Percentiles rank a stretch among this genome's conserved stretches.
Conservation (phyloP, 139 green algal species). For the Protoeuglena noctilucae region DNA sequence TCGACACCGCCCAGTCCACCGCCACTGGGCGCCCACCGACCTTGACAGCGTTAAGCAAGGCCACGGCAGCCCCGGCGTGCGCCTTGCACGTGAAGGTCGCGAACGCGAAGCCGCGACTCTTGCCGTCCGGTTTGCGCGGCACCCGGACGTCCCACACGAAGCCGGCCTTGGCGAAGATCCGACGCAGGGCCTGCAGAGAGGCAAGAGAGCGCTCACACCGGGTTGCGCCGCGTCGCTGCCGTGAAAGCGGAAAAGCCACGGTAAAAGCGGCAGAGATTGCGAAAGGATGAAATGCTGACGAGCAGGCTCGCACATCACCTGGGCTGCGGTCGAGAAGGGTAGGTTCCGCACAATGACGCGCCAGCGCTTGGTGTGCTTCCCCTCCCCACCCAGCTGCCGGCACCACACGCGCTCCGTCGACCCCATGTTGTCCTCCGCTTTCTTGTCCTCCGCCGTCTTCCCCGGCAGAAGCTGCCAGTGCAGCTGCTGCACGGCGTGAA, state of each 20-base stretch:
- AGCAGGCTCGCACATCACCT: not conserved
- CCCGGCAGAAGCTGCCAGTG: no score
- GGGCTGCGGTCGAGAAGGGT: conserved; percentile 46
- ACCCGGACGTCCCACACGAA: conserved; percentile 20
- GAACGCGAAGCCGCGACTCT: conserved; percentile 73
- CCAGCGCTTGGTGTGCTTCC: conserved; percentile 67
- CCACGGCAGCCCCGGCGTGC: conserved; percentile 58
- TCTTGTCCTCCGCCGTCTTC: conserved; percentile 1
- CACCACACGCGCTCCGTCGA: conserved; percentile 14
- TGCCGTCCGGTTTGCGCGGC: conserved; percentile 14
- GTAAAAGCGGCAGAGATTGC: no score
- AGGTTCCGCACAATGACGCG: conserved; percentile 83
- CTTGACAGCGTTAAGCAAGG: conserved; percentile 50
- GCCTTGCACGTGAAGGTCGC: conserved; percentile 50
- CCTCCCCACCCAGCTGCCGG: conserved; percentile 52
- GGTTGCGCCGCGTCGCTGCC: no score
- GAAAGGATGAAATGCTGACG: no score
- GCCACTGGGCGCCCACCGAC: conserved; percentile 50
- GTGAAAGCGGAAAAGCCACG: no score
- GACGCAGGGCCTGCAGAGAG: no score
- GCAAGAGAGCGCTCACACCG: no score
- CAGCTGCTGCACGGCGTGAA: no score
- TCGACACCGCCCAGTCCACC: conserved; percentile 80
- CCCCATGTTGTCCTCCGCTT: conserved; percentile 16
- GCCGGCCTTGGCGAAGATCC: not conserved